A percentile compares a stretch with the other conserved stretches of the same genome.
Evolutionary conservation across 768 basidiomycete genomes (phyloP).

Genomic region (Phanerochaete sordida): DNA sequence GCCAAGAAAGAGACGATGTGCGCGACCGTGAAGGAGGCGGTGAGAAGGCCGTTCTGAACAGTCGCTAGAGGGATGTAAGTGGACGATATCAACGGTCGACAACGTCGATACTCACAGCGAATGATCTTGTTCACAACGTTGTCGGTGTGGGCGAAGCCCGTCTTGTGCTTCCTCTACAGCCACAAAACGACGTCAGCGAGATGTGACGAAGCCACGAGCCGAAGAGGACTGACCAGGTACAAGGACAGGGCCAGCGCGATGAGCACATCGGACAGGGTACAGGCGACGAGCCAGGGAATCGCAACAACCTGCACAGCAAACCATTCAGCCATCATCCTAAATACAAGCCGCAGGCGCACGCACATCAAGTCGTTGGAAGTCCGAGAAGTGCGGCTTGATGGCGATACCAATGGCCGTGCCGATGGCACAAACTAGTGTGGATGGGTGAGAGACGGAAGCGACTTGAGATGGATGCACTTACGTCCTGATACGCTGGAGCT

Average conservation of each 20-base stretch:
- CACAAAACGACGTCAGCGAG: background rate
- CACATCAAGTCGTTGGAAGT: conserved; percentile 4
- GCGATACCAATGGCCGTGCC: conserved; percentile 11
- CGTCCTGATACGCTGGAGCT: conserved; percentile 1
- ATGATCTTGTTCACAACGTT: conserved; percentile 13
- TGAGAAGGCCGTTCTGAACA: conserved; percentile 10
- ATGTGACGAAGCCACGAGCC: background rate
- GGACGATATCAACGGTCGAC: background rate
- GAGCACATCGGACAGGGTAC: conserved; percentile 26
- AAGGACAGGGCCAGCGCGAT: conserved; percentile 2
- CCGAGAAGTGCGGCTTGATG: background rate
- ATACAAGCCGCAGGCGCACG: background rate
- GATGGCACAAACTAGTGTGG: background rate
- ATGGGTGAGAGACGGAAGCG: background rate
- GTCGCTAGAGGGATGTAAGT: background rate
- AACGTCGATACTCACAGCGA: conserved; percentile 1
- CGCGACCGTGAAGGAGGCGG: conserved; percentile 5
- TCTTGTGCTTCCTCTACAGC: conserved; percentile 9
- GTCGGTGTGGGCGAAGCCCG: conserved; percentile 10
- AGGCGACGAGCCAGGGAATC: conserved; percentile 41
- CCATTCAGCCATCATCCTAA: conserved; percentile 21
- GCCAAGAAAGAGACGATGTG: conserved; percentile 11
- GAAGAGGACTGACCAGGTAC: conserved; percentile 9
- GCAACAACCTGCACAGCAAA: conserved; percentile 24
- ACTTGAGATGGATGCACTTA: background rate